These are phyloP conservation scores for Collybia nuda DNA, from an alignment of 768 basidiomycete genomes.

Conservation along the genomic window DNA sequence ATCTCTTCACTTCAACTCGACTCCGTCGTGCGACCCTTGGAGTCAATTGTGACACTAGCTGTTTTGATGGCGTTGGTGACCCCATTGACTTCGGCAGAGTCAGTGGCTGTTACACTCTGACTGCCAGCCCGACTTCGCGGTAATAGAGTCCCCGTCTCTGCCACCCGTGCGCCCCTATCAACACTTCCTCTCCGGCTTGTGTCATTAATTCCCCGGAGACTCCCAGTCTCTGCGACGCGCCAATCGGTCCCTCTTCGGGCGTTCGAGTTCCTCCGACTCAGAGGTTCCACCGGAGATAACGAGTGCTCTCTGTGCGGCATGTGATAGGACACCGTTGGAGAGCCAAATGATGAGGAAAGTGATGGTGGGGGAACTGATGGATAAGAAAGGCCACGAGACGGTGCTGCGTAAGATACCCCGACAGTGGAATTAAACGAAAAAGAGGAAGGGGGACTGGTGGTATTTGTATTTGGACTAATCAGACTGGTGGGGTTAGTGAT, in stretches of 20 bases:
- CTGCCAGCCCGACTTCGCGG: constrained; percentile 50
- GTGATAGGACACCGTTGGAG: constrained; percentile 53
- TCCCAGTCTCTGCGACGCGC: constrained; percentile 31
- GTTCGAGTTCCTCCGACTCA: constrained; percentile 53
- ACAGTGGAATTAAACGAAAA: constrained; percentile 47
- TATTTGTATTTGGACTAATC: constrained; percentile 57
- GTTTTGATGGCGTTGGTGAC: constrained; percentile 12
- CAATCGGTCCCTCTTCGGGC: constrained; percentile 35
- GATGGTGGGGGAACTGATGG: constrained; percentile 85
- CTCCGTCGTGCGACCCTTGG: not conserved
- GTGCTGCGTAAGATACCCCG: constrained; percentile 30
- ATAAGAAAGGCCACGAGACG: constrained; percentile 57
- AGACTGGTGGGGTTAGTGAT: constrained; percentile 52
- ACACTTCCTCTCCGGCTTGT: constrained; percentile 55
- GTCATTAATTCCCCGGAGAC: constrained; percentile 33
- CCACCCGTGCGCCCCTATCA: constrained; percentile 66
- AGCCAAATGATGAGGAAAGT: constrained; percentile 76
- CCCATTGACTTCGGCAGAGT: constrained; percentile 18
- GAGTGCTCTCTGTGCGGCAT: constrained; percentile 49
- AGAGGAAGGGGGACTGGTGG: constrained; percentile 76
- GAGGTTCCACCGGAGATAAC: constrained; percentile 49
- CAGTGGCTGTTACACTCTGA: constrained; percentile 34
- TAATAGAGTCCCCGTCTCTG: constrained; percentile 63
- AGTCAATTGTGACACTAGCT: constrained; percentile 7
- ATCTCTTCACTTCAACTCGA: too few species aligned